Percentiles rank a stretch among this genome's conserved stretches.
These are phyloP conservation scores for Ceraceosorus guamensis DNA, from an alignment of 1,284 basidiomycete genomes.

Conservation along the genomic window DNA sequence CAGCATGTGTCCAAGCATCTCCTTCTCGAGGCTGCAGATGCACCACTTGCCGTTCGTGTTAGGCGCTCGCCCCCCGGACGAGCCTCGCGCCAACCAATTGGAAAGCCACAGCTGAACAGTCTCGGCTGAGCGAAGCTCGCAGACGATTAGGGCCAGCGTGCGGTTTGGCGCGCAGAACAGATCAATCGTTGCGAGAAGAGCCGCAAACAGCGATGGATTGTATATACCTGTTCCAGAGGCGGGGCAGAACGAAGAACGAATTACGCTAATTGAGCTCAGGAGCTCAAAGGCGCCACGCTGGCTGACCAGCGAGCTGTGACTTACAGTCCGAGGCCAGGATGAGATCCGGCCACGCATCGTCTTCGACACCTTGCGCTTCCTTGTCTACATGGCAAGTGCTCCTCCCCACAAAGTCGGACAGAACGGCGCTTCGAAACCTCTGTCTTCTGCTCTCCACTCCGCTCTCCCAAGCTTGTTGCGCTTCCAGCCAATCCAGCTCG, in stretches of 20 bases:
- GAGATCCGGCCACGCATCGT: neutral
- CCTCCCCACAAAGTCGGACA: neutral
- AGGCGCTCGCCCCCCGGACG: too few relatives aligned
- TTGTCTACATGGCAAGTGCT: neutral
- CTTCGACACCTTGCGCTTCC: slow-evolving; percentile 3
- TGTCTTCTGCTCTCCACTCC: neutral
- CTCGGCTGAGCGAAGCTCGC: slow-evolving; percentile 34
- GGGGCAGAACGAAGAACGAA: neutral
- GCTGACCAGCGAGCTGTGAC: slow-evolving; percentile 1
- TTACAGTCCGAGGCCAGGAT: slow-evolving; percentile 13
- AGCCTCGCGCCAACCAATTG: slow-evolving; percentile 15
- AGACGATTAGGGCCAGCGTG: slow-evolving; percentile 26
- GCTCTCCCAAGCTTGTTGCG: neutral
- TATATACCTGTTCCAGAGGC: slow-evolving; percentile 4
- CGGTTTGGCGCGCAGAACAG: slow-evolving; percentile 18
- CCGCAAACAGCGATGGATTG: slow-evolving; percentile 34
- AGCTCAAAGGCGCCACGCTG: too few relatives aligned
- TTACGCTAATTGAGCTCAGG: neutral
- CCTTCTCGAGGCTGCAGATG: slow-evolving; percentile 2
- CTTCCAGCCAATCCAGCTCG: slow-evolving; percentile 23
- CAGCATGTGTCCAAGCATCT: slow-evolving; percentile 4
- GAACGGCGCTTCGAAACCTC: neutral
- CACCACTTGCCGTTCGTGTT: neutral
- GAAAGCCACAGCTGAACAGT: slow-evolving; percentile 23
- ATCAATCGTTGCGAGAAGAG: slow-evolving; percentile 31